A percentile compares a stretch with the other conserved stretches of the same genome.
These are phyloP conservation scores for Melampsora medusae DNA, from an alignment of 1,284 basidiomycete species.

Conservation along the genomic window DNA sequence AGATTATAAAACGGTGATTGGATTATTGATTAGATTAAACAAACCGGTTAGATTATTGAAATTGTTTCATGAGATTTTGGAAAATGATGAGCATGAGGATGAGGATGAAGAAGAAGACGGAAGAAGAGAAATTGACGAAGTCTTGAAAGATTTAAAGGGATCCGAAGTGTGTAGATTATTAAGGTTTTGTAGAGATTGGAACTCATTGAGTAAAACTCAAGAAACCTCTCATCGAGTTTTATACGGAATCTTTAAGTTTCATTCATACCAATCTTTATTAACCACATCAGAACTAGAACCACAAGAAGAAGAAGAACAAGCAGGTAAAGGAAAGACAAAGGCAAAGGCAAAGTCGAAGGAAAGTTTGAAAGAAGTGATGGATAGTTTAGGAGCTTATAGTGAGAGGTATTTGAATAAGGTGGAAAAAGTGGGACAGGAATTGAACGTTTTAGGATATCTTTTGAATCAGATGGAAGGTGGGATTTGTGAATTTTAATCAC, in stretches of 20 bases:
- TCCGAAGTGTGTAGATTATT: slow-evolving; percentile 16
- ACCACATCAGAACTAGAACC: not conserved
- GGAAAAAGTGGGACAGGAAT: slow-evolving; percentile 1
- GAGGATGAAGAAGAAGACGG: not conserved
- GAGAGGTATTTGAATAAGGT: slow-evolving; percentile 11
- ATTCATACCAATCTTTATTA: slow-evolving; percentile 2
- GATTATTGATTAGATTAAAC: slow-evolving; percentile 83
- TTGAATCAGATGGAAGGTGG: slow-evolving; percentile 11
- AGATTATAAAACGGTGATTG: slow-evolving; percentile 87
- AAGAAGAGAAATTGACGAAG: not conserved
- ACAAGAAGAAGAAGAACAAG: not conserved
- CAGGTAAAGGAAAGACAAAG: not conserved
- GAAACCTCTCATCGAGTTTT: slow-evolving; percentile 14
- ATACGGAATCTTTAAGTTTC: slow-evolving; percentile 22
- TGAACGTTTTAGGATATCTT: not conserved
- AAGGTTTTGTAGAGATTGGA: slow-evolving; percentile 27
- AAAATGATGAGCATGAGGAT: not conserved
- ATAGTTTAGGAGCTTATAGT: not conserved
- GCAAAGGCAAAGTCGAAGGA: not conserved
- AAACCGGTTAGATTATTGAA: slow-evolving; percentile 83
- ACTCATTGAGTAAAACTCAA: slow-evolving; percentile 11
- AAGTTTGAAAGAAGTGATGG: not conserved
- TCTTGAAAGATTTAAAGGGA: slow-evolving; percentile 9
- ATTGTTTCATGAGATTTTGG: slow-evolving; percentile 63
- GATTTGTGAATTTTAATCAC: no score